Conservation (phyloP, 2,329 filamentous ascomycete species). For the Verticillium nonalfalfae region DNA sequence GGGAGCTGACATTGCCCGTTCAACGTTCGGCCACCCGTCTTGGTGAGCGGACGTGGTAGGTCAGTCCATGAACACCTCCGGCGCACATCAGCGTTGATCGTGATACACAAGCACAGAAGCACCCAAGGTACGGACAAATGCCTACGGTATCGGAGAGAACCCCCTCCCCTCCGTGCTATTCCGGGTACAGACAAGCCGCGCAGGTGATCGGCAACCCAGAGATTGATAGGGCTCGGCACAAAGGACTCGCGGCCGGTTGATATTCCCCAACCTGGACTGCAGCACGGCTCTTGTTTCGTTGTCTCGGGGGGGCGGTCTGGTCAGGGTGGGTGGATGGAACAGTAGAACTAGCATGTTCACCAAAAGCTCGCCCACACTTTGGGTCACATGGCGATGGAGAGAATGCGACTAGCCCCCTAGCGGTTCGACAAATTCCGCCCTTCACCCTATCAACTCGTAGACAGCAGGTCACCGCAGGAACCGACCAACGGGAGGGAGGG, state of each 20-base stretch:
- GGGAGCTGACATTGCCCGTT: neutral
- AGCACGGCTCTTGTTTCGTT: neutral
- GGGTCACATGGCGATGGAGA: constrained; percentile 1
- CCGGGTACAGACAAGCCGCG: neutral
- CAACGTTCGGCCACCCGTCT: neutral
- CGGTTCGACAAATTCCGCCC: neutral
- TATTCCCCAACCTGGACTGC: neutral
- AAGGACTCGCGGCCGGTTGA: neutral
- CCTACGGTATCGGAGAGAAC: neutral
- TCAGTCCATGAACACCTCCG: neutral
- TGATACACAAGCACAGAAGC: neutral
- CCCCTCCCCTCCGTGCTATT: neutral
- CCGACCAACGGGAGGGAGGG: neutral
- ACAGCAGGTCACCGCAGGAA: neutral
- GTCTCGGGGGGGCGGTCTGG: neutral
- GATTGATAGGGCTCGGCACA: constrained; percentile 2
- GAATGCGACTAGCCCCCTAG: constrained; percentile 3
- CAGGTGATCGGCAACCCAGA: constrained; percentile 1
- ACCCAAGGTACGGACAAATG: neutral
- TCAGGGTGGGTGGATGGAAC: neutral
- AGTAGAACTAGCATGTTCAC: neutral
- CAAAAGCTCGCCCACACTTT: neutral
- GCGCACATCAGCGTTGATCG: neutral
- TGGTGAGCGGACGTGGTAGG: neutral
- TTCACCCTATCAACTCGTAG: neutral